These are phyloP conservation scores for Quillaja saponaria DNA, from an alignment of 306 rosid genomes.

Conservation along the genomic window DNA sequence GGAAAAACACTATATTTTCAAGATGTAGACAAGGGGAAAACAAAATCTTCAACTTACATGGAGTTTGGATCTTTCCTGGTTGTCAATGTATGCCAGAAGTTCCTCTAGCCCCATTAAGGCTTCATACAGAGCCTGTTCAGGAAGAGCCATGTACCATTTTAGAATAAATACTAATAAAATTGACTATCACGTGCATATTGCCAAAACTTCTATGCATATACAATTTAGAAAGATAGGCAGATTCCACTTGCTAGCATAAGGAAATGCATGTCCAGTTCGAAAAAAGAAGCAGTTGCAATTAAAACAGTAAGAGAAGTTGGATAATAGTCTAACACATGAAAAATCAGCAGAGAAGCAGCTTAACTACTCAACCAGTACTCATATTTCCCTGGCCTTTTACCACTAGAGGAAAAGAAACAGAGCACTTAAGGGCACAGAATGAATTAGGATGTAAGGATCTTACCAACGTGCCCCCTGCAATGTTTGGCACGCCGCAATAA, in stretches of 20 bases:
- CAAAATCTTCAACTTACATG: constrained; percentile 40
- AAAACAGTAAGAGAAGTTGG: constrained; percentile 5
- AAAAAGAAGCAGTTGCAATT: neutral
- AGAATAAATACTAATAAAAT: constrained; percentile 10
- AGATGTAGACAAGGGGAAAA: neutral
- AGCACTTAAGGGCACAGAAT: neutral
- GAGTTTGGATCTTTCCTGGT: constrained; percentile 55
- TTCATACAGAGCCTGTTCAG: constrained; percentile 70
- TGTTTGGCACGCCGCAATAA: no score
- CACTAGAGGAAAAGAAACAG: constrained; percentile 1
- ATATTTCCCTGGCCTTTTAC: neutral
- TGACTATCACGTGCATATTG: neutral
- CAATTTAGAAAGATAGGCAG: no score
- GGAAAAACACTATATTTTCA: constrained; percentile 1
- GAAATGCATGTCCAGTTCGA: neutral
- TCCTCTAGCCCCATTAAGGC: constrained; percentile 88
- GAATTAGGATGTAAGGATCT: neutral
- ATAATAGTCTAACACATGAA: constrained; percentile 11
- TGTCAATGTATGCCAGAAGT: constrained; percentile 77
- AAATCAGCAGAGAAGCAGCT: constrained; percentile 11
- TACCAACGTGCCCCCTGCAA: neutral
- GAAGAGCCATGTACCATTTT: constrained; percentile 19
- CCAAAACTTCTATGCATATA: no score
- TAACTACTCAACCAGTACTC: neutral
- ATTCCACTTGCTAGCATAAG: neutral